phyloP scores from a whole-genome alignment of 1,284 basidiomycete genomes.

The Erythrobasidium hasegawianum region DNA sequence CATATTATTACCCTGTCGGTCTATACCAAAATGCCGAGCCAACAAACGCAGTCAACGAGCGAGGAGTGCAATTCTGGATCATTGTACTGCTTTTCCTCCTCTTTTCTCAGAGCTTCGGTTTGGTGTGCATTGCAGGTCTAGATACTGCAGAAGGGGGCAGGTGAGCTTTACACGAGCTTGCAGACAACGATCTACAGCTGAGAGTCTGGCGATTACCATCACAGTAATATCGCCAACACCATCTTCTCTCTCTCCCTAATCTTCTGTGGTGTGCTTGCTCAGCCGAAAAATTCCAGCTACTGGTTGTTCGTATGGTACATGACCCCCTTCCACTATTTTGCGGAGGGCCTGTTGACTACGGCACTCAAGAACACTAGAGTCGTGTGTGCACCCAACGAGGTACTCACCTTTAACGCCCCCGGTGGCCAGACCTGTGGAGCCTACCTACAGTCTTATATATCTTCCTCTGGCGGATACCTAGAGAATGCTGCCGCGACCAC shows the following conservation, averaged over 20 bases:
- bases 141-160: conserved; percentile 43
- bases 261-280: conserved; percentile 48
- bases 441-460: conserved; percentile 48
- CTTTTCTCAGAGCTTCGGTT: conserved; percentile 51
- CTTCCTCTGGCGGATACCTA: conserved; percentile 48
- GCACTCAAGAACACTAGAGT: conserved; percentile 49
- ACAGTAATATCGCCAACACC: conserved; percentile 51
- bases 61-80: conserved; percentile 50
- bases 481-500: conserved; percentile 42
- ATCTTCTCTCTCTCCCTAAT: conserved; percentile 52
- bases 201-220: no score
- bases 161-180: no score
- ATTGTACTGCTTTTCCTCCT: conserved; percentile 49
- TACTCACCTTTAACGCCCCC: conserved; percentile 49
- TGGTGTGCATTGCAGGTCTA: conserved; percentile 47
- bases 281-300: no score
- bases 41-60: conserved; percentile 43
- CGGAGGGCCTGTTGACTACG: conserved; percentile 51
- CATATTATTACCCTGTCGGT: conserved; percentile 52
- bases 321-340: conserved; percentile 43
- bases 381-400: conserved; percentile 50
- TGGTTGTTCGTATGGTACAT: no score
- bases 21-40: conserved; percentile 25
- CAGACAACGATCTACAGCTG: conserved; percentile 45
- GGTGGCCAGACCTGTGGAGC: conserved; percentile 50